Evolutionary conservation across 2,329 filamentous ascomycete species (phyloP).

Genomic region (Parastagonospora avenae): DNA sequence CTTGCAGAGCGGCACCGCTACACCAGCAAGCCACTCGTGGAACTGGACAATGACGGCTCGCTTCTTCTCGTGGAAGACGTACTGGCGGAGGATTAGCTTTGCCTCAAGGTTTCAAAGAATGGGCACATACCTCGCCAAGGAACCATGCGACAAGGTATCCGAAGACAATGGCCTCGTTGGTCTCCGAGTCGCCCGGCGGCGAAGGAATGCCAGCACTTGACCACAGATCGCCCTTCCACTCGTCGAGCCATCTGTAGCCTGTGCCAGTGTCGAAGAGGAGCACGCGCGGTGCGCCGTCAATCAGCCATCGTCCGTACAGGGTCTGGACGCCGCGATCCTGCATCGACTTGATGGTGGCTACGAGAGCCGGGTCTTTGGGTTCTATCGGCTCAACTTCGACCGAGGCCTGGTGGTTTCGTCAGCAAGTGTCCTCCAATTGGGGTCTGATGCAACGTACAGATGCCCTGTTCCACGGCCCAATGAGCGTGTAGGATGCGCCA

Average conservation of each 20-base stretch:
- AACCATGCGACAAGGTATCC: slow-evolving; percentile 98
- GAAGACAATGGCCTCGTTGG: slow-evolving; percentile 96
- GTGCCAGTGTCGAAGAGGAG: slow-evolving; percentile 94
- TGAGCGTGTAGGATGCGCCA: slow-evolving; percentile 94
- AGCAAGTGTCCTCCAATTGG: slow-evolving; percentile 10
- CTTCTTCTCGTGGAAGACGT: slow-evolving; percentile 88
- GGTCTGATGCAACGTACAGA: slow-evolving; percentile 66
- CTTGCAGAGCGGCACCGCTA: slow-evolving; percentile 88
- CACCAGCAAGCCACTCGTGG: slow-evolving; percentile 97
- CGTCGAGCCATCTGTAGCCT: slow-evolving; percentile 86
- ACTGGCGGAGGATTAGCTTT: slow-evolving; percentile 59
- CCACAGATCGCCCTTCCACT: slow-evolving; percentile 98
- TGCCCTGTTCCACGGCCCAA: slow-evolving; percentile 89
- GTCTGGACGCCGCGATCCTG: slow-evolving; percentile 87
- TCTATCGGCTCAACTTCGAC: slow-evolving; percentile 95
- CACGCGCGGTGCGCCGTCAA: slow-evolving; percentile 92
- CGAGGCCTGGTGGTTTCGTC: slow-evolving; percentile 68
- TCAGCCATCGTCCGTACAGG: slow-evolving; percentile 94
- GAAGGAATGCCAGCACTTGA: slow-evolving; percentile 91
- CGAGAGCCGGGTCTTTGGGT: slow-evolving; percentile 78
- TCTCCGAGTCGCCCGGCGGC: slow-evolving; percentile 88
- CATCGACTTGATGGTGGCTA: slow-evolving; percentile 89
- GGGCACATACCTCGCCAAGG: slow-evolving; percentile 77
- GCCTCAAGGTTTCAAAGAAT: neutral
- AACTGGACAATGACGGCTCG: slow-evolving; percentile 96